Base-by-base conservation (phyloP, 371 early-diverging fungal genomes). In the Rhizopus sp. region DNA sequence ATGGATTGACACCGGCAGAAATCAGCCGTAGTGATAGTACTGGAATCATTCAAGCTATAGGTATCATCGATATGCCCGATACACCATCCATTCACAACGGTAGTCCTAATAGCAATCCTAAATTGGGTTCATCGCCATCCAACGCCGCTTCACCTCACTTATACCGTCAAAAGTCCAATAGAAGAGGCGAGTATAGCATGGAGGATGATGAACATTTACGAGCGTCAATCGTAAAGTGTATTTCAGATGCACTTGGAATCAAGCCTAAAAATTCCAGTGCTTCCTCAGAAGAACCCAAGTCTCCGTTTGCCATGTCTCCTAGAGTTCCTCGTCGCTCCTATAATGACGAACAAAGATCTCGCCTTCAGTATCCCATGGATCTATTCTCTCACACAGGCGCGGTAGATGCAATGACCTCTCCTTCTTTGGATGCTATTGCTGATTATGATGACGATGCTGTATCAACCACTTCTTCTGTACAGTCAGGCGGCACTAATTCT, bases 161-260 rank as follows among this genome's bases (percentile, higher is more conserved):
- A 16, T 54, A 45, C 12, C 60, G 41, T 53, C 52, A 59, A 54
- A 64, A 72, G n/a, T 10, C 58, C 0, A 57, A 63, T 41, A 16
- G 50, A 15, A 50, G 62, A 39, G 72, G 69, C 8, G 87, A 87
- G 47, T 76, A 75, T 53, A 80, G 72, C 55, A 72, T 81, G n/a
- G 84, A 87, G 37, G 88, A 88, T 52, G 88, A 88, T 51, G 75
- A 64, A 42, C 76, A 84, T 51, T 58, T 88, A 33, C 72, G 85
- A 7, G 80, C 84, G 31, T 77, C 87, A 3, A 84, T 92, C 5
- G 82, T 88, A 68, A 79, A 70, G 10, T 87, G 89, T 60, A 73
- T 92, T 12, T 76, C 89, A 0, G 53, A 66, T 37, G 65, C 70
- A 4, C 48, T 77, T 7, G 74, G 78, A 34, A 64, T 73, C 15